Percentiles rank a stretch among this genome's conserved stretches.
Conservation (phyloP, 1,139 yeast species). For the Sugiyamaella xylanicola region DNA sequence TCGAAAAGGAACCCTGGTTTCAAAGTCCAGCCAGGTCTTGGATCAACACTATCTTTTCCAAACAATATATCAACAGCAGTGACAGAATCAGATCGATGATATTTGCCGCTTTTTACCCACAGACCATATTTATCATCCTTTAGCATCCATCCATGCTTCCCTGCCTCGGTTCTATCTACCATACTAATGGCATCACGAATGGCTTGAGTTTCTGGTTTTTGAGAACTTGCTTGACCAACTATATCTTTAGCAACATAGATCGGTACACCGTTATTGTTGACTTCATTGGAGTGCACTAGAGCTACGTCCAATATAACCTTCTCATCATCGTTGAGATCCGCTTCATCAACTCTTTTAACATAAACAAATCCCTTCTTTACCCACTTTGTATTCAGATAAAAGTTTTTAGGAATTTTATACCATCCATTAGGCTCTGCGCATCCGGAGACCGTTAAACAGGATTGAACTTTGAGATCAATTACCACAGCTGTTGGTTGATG, state of each 20-base stretch:
- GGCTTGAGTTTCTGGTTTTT: conserved; percentile 9
- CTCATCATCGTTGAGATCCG: conserved; percentile 31
- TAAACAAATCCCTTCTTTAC: conserved; percentile 36
- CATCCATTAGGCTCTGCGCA: conserved; percentile 39
- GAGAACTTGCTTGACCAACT: conserved; percentile 2
- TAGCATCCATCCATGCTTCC: conserved; percentile 15
- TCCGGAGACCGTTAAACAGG: conserved; percentile 35
- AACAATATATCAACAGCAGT: conserved; percentile 63
- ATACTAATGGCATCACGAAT: conserved; percentile 17
- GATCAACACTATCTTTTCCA: conserved; percentile 75
- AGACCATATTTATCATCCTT: conserved; percentile 35
- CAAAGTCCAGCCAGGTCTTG: conserved; percentile 70
- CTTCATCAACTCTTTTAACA: conserved; percentile 35
- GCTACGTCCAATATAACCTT: conserved; percentile 39
- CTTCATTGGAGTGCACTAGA: conserved; percentile 20
- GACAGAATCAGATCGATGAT: conserved; percentile 42
- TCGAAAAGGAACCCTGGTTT: conserved; percentile 39
- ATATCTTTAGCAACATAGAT: conserved; percentile 27
- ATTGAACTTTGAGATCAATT: conserved; percentile 38
- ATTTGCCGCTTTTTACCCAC: conserved; percentile 54
- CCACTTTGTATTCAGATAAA: conserved; percentile 41
- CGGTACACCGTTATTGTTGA: conserved; percentile 28
- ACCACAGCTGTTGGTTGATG: conserved; percentile 37
- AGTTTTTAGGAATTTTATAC: conserved; percentile 42
- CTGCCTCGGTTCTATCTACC: conserved; percentile 16